Conservation (phyloP, 2,329 filamentous ascomycete species). For the Botrytis aclada region DNA sequence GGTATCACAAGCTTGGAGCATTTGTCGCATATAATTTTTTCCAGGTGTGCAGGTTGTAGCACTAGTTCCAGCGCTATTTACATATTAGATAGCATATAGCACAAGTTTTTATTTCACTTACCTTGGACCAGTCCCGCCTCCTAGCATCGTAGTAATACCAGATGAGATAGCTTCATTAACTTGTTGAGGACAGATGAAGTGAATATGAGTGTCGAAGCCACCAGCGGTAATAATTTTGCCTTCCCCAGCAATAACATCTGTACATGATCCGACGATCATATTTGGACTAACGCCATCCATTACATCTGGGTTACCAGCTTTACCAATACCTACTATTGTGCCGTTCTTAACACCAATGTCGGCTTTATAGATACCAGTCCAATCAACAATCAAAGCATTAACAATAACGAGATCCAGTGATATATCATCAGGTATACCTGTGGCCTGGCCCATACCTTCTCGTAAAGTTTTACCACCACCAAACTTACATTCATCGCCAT, state of each 20-base stretch:
- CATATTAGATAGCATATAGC: constrained; percentile 18
- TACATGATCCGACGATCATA: constrained; percentile 82
- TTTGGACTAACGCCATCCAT: constrained; percentile 81
- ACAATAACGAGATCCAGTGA: constrained; percentile 81
- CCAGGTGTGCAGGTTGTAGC: constrained; percentile 93
- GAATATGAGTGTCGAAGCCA: constrained; percentile 85
- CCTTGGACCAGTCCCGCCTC: constrained; percentile 90
- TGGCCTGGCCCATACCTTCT: constrained; percentile 94
- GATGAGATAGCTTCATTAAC: constrained; percentile 77
- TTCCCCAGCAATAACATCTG: constrained; percentile 89
- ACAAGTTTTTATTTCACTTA: constrained; percentile 34
- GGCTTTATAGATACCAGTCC: constrained; percentile 90
- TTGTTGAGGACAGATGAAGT: constrained; percentile 95
- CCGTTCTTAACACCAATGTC: constrained; percentile 93
- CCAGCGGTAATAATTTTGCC: constrained; percentile 88
- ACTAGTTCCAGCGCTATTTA: constrained; percentile 71
- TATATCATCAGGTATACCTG: constrained; percentile 67
- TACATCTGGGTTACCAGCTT: constrained; percentile 94
- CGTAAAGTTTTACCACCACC: constrained; percentile 90
- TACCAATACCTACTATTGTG: constrained; percentile 82
- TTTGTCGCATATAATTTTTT: constrained; percentile 75
- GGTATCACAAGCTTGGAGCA: constrained; percentile 82
- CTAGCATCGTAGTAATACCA: constrained; percentile 86
- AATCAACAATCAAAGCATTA: constrained; percentile 88
- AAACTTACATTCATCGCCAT: constrained; percentile 94